Evolutionary conservation across 2,329 filamentous ascomycete genomes (phyloP), one percentile per base, ranked within the genome.

Genomic region (Cladosporium phlei): DNA sequence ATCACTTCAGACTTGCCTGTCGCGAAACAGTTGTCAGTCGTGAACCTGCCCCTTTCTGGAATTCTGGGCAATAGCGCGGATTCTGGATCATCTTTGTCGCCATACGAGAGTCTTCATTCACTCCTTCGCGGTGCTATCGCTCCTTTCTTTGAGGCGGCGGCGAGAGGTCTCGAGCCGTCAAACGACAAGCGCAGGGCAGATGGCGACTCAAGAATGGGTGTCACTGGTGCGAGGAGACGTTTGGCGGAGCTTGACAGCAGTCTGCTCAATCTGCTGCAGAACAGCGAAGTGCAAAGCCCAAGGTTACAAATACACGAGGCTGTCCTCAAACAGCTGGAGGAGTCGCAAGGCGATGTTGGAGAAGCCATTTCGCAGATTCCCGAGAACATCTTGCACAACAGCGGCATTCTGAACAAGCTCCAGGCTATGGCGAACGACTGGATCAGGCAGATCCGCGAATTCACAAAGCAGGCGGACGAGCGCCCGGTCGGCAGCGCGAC

Each of bases 361-460:
- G 82, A 89, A 1, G 81, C 84, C 0, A 80, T 90, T 33, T 88
- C 96, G 33, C 70, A 88, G 51, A 86, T 98, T 37, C 85, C 88
- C 2, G 60, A 79, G 7, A 69, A 79, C 9, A 77, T 94, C n/a
- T 74, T 96, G 25, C 83, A 88, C 49, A 93, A 96, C 68, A 95
- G 88, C 60, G 82, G 82, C 9, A 94, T 98, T 57, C 83, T 96
- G 59, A 98, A 98, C 68, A 89, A 85, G 57, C 75, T 99, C 28
- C 93, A 97, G 65, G 85, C 87, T 40, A 93, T 85, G 38, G 93
- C 97, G 51, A 98, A 97, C 66, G 84, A 85, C 53, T 99, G 93
- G 93, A 98, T 98, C 71, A 95, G 95, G 71, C 95, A 91, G 9
- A 98, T 99, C 55, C 91, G 96, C 66, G 85, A 85, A 38, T 94